Percentiles rank a stretch among this genome's conserved stretches.
phyloP scores from a whole-genome alignment of 2,329 filamentous ascomycete species.

The Talaromyces sp. region DNA sequence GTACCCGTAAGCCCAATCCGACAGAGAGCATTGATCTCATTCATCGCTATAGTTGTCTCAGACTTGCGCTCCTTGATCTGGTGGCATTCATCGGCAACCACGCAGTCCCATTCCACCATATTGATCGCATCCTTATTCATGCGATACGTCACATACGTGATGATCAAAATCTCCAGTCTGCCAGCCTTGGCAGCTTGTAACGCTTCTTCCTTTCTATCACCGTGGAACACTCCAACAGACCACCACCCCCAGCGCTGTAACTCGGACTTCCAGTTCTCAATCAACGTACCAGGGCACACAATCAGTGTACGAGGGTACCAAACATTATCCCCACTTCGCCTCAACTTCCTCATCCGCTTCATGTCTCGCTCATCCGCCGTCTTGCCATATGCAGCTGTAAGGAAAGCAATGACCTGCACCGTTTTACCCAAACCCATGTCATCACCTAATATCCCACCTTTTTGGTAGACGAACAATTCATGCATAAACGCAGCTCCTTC shows the following conservation, averaged over 20 bases:
- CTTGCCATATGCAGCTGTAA: conserved; percentile 90
- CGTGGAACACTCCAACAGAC: conserved; percentile 80
- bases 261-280: conserved; percentile 88
- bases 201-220: conserved; percentile 64
- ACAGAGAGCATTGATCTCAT: conserved; percentile 84
- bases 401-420: conserved; percentile 88
- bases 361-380: conserved; percentile 80
- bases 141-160: conserved; percentile 84
- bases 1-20: conserved; percentile 92
- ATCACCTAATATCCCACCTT: conserved; percentile 85
- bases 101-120: conserved; percentile 84
- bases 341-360: conserved; percentile 83
- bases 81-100: conserved; percentile 93
- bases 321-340: conserved; percentile 53
- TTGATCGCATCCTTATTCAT: conserved; percentile 76
- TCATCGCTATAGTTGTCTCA: conserved; percentile 79
- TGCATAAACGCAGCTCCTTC: conserved; percentile 82
- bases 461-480: conserved; percentile 83
- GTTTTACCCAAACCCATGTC: conserved; percentile 99
- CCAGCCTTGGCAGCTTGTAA: conserved; percentile 71
- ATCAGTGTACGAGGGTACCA: conserved; percentile 87
- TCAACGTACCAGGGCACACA: conserved; percentile 81
- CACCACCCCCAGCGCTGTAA: conserved; percentile 92
- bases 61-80: conserved; percentile 75
- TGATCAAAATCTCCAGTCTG: conserved; percentile 83